Percentiles rank a stretch among this genome's conserved stretches.
Conservation (phyloP, 2,329 filamentous ascomycete species). For the Trichothecium sympodiale region DNA sequence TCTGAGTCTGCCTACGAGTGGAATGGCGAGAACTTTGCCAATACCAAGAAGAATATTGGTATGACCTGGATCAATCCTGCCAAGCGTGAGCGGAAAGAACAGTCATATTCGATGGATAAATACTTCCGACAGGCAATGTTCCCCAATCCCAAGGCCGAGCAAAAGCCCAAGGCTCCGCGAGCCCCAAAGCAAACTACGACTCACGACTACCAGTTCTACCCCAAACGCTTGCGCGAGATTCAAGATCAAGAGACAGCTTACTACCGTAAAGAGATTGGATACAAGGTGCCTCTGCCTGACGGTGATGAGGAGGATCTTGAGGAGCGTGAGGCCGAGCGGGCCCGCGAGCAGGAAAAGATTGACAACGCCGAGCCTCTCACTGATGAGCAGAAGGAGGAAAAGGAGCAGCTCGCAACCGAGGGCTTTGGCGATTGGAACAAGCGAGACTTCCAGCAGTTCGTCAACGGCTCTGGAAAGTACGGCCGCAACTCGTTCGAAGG, state of each 20-base stretch:
- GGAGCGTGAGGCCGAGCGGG: conserved; percentile 77
- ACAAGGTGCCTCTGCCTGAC: conserved; percentile 84
- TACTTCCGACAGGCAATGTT: conserved; percentile 91
- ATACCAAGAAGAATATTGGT: conserved; percentile 82
- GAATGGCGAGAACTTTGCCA: conserved; percentile 95
- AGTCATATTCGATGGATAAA: conserved; percentile 97
- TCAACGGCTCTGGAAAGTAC: conserved; percentile 90
- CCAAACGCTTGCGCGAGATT: conserved; percentile 68
- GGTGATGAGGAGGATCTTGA: conserved; percentile 79
- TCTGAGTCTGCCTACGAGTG: conserved; percentile 97
- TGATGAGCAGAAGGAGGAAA: conserved; percentile 81
- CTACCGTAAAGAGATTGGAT: conserved; percentile 91
- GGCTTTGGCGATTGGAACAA: conserved; percentile 95
- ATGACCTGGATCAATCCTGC: conserved; percentile 96
- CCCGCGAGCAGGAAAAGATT: conserved; percentile 81
- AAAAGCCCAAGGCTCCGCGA: conserved; percentile 90
- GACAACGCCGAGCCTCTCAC: conserved; percentile 82
- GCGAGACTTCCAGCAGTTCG: conserved; percentile 94
- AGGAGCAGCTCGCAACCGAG: conserved; percentile 67
- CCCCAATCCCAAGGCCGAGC: conserved; percentile 67
- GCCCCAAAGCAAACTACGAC: conserved; percentile 86
- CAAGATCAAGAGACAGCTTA: conserved; percentile 95
- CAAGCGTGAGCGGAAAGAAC: conserved; percentile 96
- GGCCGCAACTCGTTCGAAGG: conserved; percentile 75
- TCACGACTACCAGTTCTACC: conserved; percentile 97